Base-by-base conservation (phyloP, 2,329 filamentous ascomycete species). In the Talaromyces atroroseus region DNA sequence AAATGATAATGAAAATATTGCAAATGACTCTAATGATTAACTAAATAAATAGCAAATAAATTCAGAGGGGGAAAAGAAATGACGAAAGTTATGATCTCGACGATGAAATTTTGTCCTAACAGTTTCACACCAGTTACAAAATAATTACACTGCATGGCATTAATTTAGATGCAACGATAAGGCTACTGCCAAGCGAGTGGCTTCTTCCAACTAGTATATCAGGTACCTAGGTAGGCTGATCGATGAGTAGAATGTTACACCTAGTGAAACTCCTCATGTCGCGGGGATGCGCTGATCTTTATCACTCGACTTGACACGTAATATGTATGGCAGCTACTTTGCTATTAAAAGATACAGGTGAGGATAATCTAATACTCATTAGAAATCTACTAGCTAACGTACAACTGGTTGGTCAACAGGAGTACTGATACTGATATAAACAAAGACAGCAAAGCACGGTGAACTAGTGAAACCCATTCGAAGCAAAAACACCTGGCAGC, bases 351-450 rank as follows among this genome's bases (percentile, higher is more conserved):
- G n/a, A n/a, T n/a, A n/a, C n/a, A n/a, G 11, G 14, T 16, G 40
- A 26, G 14, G 21, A 20, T n/a, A 47, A 46, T 24, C 44, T 38
- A 16, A 18, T 32, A 20, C 45, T 53, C 45, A 52, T 57, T 45
- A 52, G 40, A 44, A 56, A 57, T 57, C 46, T 52, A 57, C 46
- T 57, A 57, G 51, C 55, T 57, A 57, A 52, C 49, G 48, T 57
- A 57, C 55, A 57, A 29, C 46, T 24, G 32, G 23, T 34, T 49
- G 49, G 45, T 36, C 51, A 42, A 40, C 23, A 48, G 32, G 10
- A 32, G 36, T 32, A 42, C 23, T 26, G 11, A 48, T 7, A 10
- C 21, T 34, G 11, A 23, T 8, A 24, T 36, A 50, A 54, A 45
- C 46, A 50, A 23, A 16, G 7, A 49, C 18, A n/a, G 5, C 6